A percentile compares a stretch with the other conserved stretches of the same genome.
Evolutionary conservation across 208 protist species (phyloP).

Genomic region (Entamoeba invadens): DNA sequence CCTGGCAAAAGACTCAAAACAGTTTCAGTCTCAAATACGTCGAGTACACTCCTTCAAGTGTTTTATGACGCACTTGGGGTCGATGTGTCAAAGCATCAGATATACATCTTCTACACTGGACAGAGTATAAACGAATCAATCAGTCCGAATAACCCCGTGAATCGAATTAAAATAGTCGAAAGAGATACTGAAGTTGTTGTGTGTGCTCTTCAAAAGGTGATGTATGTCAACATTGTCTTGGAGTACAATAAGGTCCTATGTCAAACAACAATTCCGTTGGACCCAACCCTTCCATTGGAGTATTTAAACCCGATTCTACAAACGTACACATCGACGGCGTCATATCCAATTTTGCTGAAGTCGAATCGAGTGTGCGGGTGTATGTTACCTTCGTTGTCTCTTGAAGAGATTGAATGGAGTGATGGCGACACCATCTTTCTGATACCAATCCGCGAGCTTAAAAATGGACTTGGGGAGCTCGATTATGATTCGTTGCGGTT

Average conservation of each 20-base stretch:
- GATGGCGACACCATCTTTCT: background rate
- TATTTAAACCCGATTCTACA: background rate
- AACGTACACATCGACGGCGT: background rate
- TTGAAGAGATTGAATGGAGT: background rate
- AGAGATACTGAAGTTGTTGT: background rate
- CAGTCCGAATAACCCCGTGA: background rate
- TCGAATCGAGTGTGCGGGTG: background rate
- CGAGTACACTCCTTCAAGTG: background rate
- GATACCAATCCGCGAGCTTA: background rate
- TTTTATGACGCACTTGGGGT: background rate
- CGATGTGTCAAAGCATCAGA: background rate
- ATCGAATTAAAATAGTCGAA: background rate
- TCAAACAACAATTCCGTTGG: background rate
- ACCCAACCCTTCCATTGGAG: background rate
- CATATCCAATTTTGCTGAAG: background rate
- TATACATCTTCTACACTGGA: background rate
- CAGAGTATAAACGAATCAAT: background rate
- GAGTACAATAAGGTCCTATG: background rate
- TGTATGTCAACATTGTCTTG: background rate
- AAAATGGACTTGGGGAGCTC: background rate
- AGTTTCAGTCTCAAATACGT: background rate
- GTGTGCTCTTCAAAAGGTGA: background rate
- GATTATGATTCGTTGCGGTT: background rate
- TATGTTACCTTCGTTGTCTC: background rate
- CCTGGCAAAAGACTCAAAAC: background rate